Percentiles rank a stretch among this genome's conserved stretches.
Evolutionary conservation across 2,329 filamentous ascomycete species (phyloP).

Genomic region (Verticillium nonalfalfae): DNA sequence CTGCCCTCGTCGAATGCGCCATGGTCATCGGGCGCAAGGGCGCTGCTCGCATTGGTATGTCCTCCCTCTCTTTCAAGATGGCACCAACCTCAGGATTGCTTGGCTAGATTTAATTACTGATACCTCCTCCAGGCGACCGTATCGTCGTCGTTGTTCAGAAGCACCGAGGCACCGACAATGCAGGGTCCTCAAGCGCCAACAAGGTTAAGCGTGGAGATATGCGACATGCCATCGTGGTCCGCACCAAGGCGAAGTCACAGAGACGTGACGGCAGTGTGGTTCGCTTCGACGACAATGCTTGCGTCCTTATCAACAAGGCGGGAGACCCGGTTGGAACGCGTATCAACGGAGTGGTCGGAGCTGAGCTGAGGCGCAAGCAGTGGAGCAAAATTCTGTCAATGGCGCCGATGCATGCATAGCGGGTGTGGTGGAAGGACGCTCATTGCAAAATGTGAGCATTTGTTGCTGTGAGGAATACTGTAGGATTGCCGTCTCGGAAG

Average conservation of each 20-base stretch:
- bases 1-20: conserved; percentile 93
- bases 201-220: conserved; percentile 97
- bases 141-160: conserved; percentile 98
- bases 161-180: conserved; percentile 73
- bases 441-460: not conserved
- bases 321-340: conserved; percentile 92
- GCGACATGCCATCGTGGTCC: conserved; percentile 89
- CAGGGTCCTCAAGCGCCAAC: conserved; percentile 68
- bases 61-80: conserved; percentile 15
- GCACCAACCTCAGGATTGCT: not conserved
- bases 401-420: conserved; percentile 64
- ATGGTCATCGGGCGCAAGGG: conserved; percentile 88
- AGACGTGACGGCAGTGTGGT: conserved; percentile 84
- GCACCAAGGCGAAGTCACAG: conserved; percentile 82
- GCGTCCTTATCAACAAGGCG: conserved; percentile 92
- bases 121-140: conserved; percentile 64
- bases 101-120: not conserved
- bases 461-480: conserved; percentile 3
- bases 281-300: conserved; percentile 96
- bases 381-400: conserved; percentile 98
- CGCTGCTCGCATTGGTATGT: conserved; percentile 78
- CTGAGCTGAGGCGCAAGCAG: conserved; percentile 83
- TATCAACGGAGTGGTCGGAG: conserved; percentile 85
- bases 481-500: not conserved
- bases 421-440: not conserved